Conservation (phyloP, 345 rosid species). For the Lepidium sativum region DNA sequence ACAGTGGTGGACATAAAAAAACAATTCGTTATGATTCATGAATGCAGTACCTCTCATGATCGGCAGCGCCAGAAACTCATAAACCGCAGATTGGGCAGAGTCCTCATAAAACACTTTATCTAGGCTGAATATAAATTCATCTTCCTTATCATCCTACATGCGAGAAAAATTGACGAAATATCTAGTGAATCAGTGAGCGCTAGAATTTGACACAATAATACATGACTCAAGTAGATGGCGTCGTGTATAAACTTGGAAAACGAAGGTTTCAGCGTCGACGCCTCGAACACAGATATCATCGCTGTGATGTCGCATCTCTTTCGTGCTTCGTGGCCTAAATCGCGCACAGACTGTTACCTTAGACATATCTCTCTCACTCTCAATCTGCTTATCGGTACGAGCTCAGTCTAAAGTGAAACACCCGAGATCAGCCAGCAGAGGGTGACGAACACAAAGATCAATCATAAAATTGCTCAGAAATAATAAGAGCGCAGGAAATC, state of each 20-base stretch:
- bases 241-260: slow-evolving; percentile 43
- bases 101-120: slow-evolving; percentile 55
- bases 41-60: slow-evolving; percentile 44
- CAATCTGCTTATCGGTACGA: neutral
- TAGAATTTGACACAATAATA: neutral
- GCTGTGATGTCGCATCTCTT: slow-evolving; percentile 45
- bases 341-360: slow-evolving; percentile 71
- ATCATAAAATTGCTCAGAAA: neutral
- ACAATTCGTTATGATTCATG: too few relatives aligned
- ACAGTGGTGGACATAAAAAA: too few relatives aligned
- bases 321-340: slow-evolving; percentile 65
- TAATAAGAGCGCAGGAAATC: neutral
- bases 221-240: neutral
- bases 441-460: neutral
- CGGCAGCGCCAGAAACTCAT: slow-evolving; percentile 60
- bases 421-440: neutral
- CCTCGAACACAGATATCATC: slow-evolving; percentile 42
- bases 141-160: slow-evolving; percentile 64
- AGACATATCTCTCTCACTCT: slow-evolving; percentile 24
- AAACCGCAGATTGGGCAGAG: slow-evolving; percentile 55
- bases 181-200: neutral
- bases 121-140: slow-evolving; percentile 47
- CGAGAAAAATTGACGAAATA: neutral
- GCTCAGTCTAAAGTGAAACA: neutral
- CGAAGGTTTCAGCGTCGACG: slow-evolving; percentile 48